Base-by-base conservation (phyloP, 441 rosid species). In the Breynia disticha region DNA sequence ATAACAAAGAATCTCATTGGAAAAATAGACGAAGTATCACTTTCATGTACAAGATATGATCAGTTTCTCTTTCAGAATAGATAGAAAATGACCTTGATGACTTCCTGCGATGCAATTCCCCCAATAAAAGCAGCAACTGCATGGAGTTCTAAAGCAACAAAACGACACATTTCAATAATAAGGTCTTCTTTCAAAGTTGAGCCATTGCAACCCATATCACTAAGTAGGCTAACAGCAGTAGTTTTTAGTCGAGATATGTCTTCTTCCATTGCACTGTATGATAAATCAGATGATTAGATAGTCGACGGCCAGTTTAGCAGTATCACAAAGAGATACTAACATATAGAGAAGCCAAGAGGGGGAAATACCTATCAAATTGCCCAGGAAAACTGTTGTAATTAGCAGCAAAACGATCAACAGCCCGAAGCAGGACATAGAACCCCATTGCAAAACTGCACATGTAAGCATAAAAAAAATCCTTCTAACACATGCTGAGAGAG, bases 91-190 rank as follows among this genome's bases (percentile, higher is more conserved):
- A 93, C 99, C 99, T 93, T 93, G 61, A 93, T 93, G 52, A 77
- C 84, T 83, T 93, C 97, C 71, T 93, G 99, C 2, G 99, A 86
- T 48, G 97, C 78, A 46, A 89, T 69, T 66, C 97, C 97, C 62
- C 99, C 97, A 7, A 93, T 61, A 50, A 89, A 72, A 46, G 97
- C 93, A 63, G 97, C 93, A 45, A 83, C 95, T 7, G 84, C 85
- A 45, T 93, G 99, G 51, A 93, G 90, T 78, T 93, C 97, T 13
- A 96, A 79, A 66, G 95, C 95, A 51, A 96, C 99, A 59, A 81
- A 89, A 54, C 96, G 78, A 64, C 96, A 84, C 84, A 89, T 84
- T 80, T 89, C 99, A 64, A 64, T 79, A 64, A 76, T 83, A 64
- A 93, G 90, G 65, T 83, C 97, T 69, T 93, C 96, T 0, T 84